Percentiles rank a stretch among this genome's conserved stretches.
Evolutionary conservation across 306 rosid genomes (phyloP).

Genomic region (Gynostemma pentaphyllum): DNA sequence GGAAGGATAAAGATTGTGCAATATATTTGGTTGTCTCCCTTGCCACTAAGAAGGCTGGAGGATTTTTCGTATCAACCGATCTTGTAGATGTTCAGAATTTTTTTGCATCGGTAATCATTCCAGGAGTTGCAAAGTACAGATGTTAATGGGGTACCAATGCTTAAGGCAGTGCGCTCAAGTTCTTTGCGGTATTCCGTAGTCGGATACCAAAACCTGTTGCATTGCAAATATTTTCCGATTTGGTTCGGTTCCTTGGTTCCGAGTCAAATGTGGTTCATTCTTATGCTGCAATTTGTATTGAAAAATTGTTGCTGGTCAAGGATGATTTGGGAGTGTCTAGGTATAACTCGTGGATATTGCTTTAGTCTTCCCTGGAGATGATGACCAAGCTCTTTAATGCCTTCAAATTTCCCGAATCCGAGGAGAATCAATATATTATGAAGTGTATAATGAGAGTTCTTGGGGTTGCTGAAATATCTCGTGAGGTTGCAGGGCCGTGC

Average conservation of each 20-base stretch:
- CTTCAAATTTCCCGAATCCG: slow-evolving; percentile 73
- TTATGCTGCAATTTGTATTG: slow-evolving; percentile 90
- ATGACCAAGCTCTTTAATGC: slow-evolving; percentile 80
- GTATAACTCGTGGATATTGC: slow-evolving; percentile 53
- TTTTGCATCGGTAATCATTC: slow-evolving; percentile 75
- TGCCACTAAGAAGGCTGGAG: slow-evolving; percentile 85
- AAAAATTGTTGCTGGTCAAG: slow-evolving; percentile 78
- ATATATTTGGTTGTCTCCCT: slow-evolving; percentile 92
- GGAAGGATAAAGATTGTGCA: slow-evolving; percentile 98
- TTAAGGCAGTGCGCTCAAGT: slow-evolving; percentile 87
- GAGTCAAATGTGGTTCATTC: slow-evolving; percentile 96
- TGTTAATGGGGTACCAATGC: slow-evolving; percentile 77
- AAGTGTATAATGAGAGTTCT: slow-evolving; percentile 95
- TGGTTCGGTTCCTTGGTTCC: slow-evolving; percentile 65
- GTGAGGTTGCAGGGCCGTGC: slow-evolving; percentile 54
- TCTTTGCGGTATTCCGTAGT: slow-evolving; percentile 72
- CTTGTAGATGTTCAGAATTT: slow-evolving; percentile 86
- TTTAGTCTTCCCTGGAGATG: slow-evolving; percentile 43
- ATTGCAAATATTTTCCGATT: slow-evolving; percentile 47
- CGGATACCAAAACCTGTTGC: slow-evolving; percentile 53
- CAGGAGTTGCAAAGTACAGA: slow-evolving; percentile 61
- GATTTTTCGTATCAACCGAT: slow-evolving; percentile 63
- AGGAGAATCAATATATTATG: slow-evolving; percentile 90
- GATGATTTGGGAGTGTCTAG: slow-evolving; percentile 58
- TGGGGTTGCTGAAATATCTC: slow-evolving; percentile 66